phyloP scores from a whole-genome alignment of 129 eudicot genomes.

The Centaurea solstitialis region DNA sequence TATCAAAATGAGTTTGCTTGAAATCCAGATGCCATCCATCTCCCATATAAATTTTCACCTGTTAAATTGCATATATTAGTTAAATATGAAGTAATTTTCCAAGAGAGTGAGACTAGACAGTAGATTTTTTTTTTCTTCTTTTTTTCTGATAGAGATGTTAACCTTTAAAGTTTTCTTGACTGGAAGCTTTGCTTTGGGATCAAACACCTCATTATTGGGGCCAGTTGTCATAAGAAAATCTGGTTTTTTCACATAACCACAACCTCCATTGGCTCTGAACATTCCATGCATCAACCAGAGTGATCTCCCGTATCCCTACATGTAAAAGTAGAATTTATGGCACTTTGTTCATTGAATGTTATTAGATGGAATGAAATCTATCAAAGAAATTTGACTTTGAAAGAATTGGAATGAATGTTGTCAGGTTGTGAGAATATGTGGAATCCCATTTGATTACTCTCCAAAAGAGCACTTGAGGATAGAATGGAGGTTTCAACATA shows the following conservation, averaged over 20 bases:
- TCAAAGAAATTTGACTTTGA: no score
- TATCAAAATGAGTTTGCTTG: conserved; percentile 81
- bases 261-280: conserved; percentile 87
- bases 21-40: conserved; percentile 97
- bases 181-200: conserved; percentile 54
- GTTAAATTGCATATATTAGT: not conserved
- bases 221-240: conserved; percentile 55
- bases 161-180: conserved; percentile 72
- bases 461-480: no score
- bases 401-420: no score
- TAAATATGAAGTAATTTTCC: not conserved
- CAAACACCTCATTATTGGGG: conserved; percentile 50
- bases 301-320: conserved; percentile 81
- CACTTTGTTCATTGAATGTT: not conserved
- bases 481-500: no score
- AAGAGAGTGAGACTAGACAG: not conserved
- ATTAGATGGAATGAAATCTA: no score
- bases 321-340: conserved; percentile 6
- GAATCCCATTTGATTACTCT: no score
- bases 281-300: conserved; percentile 97
- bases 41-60: conserved; percentile 92
- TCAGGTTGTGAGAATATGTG: no score
- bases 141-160: not conserved
- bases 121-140: not conserved
- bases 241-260: conserved; percentile 92